Evolutionary conservation across 2,329 filamentous ascomycete genomes (phyloP).

Genomic region (Elsinoe ampelina): DNA sequence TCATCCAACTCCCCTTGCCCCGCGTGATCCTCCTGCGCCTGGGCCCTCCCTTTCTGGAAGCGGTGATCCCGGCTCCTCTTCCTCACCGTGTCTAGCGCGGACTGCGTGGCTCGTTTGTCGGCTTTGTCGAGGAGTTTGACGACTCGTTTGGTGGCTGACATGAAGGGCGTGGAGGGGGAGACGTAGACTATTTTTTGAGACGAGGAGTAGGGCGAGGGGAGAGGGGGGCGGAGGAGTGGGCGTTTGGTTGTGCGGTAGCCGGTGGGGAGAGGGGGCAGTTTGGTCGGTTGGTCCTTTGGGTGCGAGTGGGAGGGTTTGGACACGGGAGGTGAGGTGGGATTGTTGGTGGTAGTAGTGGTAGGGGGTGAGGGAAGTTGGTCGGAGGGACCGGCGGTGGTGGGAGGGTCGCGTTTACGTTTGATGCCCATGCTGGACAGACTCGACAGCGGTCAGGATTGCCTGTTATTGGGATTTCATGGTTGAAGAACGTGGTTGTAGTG

Average conservation of each 20-base stretch:
- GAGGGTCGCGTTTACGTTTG: not conserved
- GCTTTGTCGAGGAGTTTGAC: slow-evolving; percentile 52
- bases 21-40: slow-evolving; percentile 9
- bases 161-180: slow-evolving; percentile 55
- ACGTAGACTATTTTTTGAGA: slow-evolving; percentile 56
- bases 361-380: not conserved
- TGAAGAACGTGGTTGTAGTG: not conserved
- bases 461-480: too few relatives aligned
- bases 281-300: not conserved
- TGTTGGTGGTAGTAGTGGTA: not conserved
- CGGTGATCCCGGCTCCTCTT: slow-evolving; percentile 15
- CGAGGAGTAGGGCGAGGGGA: slow-evolving; percentile 43
- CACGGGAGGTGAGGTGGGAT: not conserved
- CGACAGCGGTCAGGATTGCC: too few relatives aligned
- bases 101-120: slow-evolving; percentile 41
- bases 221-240: slow-evolving; percentile 48
- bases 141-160: slow-evolving; percentile 57
- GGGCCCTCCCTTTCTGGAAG: not conserved
- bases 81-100: slow-evolving; percentile 27
- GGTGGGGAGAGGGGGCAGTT: slow-evolving; percentile 18
- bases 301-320: not conserved
- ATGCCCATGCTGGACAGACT: not conserved
- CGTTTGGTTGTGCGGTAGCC: slow-evolving; percentile 45
- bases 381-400: not conserved
- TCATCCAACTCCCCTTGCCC: slow-evolving; percentile 13